phyloP scores from a whole-genome alignment of 2,329 filamentous ascomycete species.

The Metarhizium anisopliae region DNA sequence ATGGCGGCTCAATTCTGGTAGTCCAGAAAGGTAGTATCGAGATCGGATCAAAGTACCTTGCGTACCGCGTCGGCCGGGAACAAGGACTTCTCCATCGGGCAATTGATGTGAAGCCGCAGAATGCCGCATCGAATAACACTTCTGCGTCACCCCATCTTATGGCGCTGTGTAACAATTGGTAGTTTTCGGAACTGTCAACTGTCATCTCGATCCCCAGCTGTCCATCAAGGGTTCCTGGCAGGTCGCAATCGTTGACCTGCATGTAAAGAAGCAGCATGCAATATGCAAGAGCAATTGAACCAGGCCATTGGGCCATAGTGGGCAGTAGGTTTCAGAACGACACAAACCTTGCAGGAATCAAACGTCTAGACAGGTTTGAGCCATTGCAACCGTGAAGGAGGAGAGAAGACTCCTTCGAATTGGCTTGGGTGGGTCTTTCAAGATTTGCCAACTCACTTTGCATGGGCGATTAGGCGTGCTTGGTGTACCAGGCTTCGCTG shows the following conservation, averaged over 20 bases:
- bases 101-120: background rate
- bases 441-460: slow-evolving; percentile 10
- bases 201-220: background rate
- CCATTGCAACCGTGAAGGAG: background rate
- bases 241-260: background rate
- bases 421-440: slow-evolving; percentile 3
- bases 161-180: background rate
- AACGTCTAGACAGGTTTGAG: background rate
- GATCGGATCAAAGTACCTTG: too few relatives aligned
- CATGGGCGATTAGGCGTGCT: slow-evolving; percentile 2
- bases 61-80: too few relatives aligned
- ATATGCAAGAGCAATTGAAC: background rate
- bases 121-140: background rate
- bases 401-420: background rate
- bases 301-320: background rate
- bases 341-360: background rate
- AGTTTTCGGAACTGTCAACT: background rate
- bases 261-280: background rate
- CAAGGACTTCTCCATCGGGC: background rate
- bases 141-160: background rate
- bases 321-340: background rate
- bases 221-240: background rate
- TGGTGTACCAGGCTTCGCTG: background rate
- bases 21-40: too few relatives aligned
- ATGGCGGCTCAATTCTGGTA: too few relatives aligned